A percentile compares a stretch with the other conserved stretches of the same genome.
These are phyloP conservation scores for Stereum hirsutum DNA, from an alignment of 1,284 basidiomycete species.

Conservation along the genomic window DNA sequence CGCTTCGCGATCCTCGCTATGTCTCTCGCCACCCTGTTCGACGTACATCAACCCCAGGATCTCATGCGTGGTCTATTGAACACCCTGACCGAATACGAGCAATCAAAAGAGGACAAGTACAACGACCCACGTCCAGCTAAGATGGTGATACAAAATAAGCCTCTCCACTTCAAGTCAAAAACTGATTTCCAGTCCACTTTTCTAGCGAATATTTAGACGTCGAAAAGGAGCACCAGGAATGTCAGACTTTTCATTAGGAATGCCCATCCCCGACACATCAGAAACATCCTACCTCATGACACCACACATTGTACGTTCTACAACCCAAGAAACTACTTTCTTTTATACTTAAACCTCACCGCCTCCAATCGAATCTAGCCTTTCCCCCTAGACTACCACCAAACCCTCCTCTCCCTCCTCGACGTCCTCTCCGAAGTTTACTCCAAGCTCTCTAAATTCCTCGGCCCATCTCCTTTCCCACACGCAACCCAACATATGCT, in stretches of 20 bases:
- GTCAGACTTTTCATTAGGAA: slow-evolving; percentile 52
- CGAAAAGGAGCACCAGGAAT: slow-evolving; percentile 30
- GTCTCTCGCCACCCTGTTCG: slow-evolving; percentile 73
- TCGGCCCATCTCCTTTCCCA: slow-evolving; percentile 69
- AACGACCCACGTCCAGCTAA: slow-evolving; percentile 59
- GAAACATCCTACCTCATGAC: slow-evolving; percentile 66
- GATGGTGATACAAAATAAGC: slow-evolving; percentile 41
- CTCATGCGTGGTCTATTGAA: slow-evolving; percentile 65
- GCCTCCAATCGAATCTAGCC: slow-evolving; percentile 38
- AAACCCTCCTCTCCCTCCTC: slow-evolving; percentile 76
- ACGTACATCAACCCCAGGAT: slow-evolving; percentile 71
- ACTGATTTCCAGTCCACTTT: slow-evolving; percentile 4
- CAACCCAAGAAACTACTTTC: not conserved
- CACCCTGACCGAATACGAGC: slow-evolving; percentile 70
- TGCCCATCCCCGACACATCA: slow-evolving; percentile 47
- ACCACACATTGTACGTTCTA: slow-evolving; percentile 57
- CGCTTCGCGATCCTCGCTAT: slow-evolving; percentile 78
- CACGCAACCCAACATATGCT: slow-evolving; percentile 61
- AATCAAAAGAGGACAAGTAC: slow-evolving; percentile 72
- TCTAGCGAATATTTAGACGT: slow-evolving; percentile 49
- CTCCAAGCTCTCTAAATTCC: slow-evolving; percentile 71
- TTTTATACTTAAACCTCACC: not conserved
- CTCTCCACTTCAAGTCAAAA: not conserved
- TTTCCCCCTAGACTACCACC: slow-evolving; percentile 79
- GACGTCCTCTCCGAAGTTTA: slow-evolving; percentile 84